Percentiles rank a stretch among this genome's conserved stretches.
Evolutionary conservation across 108 stramenopile genomes (phyloP).

Genomic region (Cyclotella sp.): DNA sequence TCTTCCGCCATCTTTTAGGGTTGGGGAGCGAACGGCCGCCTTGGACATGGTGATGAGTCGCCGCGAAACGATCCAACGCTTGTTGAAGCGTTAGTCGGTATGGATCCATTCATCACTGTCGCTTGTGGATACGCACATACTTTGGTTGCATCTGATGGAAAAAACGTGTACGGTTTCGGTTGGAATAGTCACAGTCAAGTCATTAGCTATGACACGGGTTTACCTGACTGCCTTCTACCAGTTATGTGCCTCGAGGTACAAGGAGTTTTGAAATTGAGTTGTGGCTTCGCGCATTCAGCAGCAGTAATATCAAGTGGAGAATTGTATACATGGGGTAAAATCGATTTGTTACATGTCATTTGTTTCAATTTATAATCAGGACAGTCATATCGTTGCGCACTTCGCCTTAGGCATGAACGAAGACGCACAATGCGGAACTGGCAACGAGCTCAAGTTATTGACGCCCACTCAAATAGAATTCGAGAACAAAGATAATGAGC

Average conservation of each 20-base stretch:
- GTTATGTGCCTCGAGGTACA: constrained; percentile 18
- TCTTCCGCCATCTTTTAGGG: background rate
- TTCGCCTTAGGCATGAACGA: constrained; percentile 34
- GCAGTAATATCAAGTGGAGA: constrained; percentile 18
- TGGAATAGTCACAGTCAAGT: constrained; percentile 40
- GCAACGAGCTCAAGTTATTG: constrained; percentile 18
- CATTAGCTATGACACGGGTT: background rate
- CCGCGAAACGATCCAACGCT: background rate
- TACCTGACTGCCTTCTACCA: constrained; percentile 33
- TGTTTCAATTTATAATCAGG: background rate
- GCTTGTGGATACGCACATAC: constrained; percentile 40
- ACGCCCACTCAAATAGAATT: constrained; percentile 17
- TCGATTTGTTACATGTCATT: background rate
- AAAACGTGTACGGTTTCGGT: constrained; percentile 35
- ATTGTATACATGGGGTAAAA: constrained; percentile 32
- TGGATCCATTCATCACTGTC: constrained; percentile 9
- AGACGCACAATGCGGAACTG: constrained; percentile 35
- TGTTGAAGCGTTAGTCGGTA: constrained; percentile 8
- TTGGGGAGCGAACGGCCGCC: constrained; percentile 24
- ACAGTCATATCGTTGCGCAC: background rate
- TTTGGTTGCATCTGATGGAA: constrained; percentile 23
- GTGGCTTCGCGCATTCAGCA: constrained; percentile 36
- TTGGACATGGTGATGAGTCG: constrained; percentile 26
- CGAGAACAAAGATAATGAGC: background rate
- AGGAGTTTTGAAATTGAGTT: constrained; percentile 28